Conservation (phyloP, 768 basidiomycete genomes). For the Calocybe indica region DNA sequence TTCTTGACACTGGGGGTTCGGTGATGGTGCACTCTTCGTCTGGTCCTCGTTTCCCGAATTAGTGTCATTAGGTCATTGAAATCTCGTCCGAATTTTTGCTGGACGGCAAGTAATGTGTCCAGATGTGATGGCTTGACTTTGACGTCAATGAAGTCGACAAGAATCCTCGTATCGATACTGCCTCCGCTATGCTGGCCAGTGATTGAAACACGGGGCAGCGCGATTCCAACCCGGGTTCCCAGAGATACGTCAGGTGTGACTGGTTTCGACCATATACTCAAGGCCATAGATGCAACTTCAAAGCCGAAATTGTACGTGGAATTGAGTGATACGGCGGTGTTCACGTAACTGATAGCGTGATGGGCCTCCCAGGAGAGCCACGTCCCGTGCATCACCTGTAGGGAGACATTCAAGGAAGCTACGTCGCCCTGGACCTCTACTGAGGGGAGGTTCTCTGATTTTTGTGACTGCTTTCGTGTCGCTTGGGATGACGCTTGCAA, state of each 20-base stretch:
- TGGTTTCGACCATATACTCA: conserved; percentile 51
- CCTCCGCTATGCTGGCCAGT: conserved; percentile 50
- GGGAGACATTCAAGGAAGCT: conserved; percentile 45
- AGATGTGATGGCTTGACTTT: conserved; percentile 78
- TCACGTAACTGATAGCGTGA: conserved; percentile 41
- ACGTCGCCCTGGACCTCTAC: conserved; percentile 52
- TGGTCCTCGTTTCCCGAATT: conserved; percentile 51
- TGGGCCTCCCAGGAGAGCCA: conserved; percentile 76
- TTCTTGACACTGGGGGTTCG: conserved; percentile 10
- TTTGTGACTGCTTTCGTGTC: conserved; percentile 23
- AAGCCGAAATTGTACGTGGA: conserved; percentile 51
- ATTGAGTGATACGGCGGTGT: conserved; percentile 26
- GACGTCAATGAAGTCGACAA: conserved; percentile 65
- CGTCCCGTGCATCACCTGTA: conserved; percentile 85
- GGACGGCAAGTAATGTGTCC: conserved; percentile 78
- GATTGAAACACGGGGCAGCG: conserved; percentile 59
- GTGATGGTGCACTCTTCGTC: conserved; percentile 10
- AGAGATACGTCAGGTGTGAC: conserved; percentile 27
- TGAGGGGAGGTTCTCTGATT: conserved; percentile 20
- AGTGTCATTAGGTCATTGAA: conserved; percentile 74
- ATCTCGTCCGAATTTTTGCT: conserved; percentile 87
- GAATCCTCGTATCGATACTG: conserved; percentile 45
- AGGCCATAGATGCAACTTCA: conserved; percentile 53
- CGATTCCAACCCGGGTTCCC: conserved; percentile 51
- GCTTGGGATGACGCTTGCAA: conserved; percentile 35